Conservation (phyloP, 305 asterid species). For the Rubia peregrina region DNA sequence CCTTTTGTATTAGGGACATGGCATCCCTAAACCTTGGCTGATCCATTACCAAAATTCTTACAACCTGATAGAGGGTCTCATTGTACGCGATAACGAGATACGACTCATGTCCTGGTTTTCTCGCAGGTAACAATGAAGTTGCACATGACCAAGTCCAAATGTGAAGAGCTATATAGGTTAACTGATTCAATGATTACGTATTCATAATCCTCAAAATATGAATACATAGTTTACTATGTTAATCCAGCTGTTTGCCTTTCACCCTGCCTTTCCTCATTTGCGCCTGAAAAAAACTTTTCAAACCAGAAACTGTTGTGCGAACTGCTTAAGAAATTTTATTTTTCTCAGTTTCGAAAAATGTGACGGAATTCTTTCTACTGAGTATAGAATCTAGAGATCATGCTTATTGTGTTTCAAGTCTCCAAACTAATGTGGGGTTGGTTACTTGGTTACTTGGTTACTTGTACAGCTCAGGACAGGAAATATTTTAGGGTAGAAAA, state of each 20-base stretch:
- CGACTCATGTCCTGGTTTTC: not conserved
- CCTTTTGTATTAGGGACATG: not conserved
- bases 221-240: not conserved
- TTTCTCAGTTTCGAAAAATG: too few species aligned
- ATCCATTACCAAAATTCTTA: not conserved
- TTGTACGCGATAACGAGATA: not conserved
- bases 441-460: too few species aligned
- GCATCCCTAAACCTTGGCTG: not conserved
- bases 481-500: too few species aligned
- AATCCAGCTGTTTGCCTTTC: not conserved
- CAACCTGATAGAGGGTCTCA: not conserved
- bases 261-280: not conserved
- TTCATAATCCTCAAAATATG: slow-evolving; percentile 26
- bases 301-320: not conserved
- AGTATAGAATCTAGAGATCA: too few species aligned
- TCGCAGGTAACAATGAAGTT: slow-evolving; percentile 73
- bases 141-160: slow-evolving; percentile 40
- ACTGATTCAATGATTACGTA: slow-evolving; percentile 35
- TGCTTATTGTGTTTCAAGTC: too few species aligned
- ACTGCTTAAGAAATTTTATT: too few species aligned
- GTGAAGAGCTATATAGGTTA: slow-evolving; percentile 45
- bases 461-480: too few species aligned
- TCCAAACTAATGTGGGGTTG: too few species aligned
- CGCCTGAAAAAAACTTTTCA: not conserved
- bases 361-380: too few species aligned